These are phyloP conservation scores for Sclerotinia subarctica DNA, from an alignment of 2,329 filamentous ascomycete genomes.

Conservation along the genomic window DNA sequence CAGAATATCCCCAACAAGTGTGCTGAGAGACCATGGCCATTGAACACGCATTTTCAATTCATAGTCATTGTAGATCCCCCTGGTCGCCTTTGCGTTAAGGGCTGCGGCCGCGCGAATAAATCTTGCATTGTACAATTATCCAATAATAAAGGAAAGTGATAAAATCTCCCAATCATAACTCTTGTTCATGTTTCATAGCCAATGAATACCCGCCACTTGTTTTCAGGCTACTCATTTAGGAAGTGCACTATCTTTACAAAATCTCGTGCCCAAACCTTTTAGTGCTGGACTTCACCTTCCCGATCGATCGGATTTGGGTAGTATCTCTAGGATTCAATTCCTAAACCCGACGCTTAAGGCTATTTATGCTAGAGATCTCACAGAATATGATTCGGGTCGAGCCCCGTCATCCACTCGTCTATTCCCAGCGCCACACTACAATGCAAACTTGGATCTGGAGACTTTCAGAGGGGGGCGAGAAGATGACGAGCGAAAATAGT, in stretches of 20 bases:
- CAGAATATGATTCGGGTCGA: constrained; percentile 8
- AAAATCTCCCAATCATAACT: constrained; percentile 12
- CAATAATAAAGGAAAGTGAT: constrained; percentile 6
- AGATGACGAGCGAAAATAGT: constrained; percentile 20
- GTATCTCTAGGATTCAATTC: constrained; percentile 19
- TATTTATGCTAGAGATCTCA: constrained; percentile 14
- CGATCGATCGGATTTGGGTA: constrained; percentile 15
- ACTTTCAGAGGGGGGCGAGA: constrained; percentile 8
- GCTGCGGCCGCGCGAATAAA: constrained; percentile 9
- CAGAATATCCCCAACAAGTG: constrained; percentile 12
- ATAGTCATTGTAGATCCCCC: constrained; percentile 10
- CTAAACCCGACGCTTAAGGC: constrained; percentile 9
- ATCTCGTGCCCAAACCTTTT: constrained; percentile 9
- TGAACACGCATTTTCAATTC: constrained; percentile 8
- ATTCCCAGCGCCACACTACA: constrained; percentile 13
- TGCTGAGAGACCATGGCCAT: constrained; percentile 15
- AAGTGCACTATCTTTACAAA: neutral
- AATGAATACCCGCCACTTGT: constrained; percentile 19
- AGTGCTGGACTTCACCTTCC: neutral
- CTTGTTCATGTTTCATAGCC: neutral
- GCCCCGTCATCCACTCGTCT: constrained; percentile 12
- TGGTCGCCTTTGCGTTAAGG: constrained; percentile 5
- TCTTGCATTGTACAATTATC: constrained; percentile 14
- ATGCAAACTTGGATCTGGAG: neutral
- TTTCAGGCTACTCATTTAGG: constrained; percentile 11